A percentile compares a stretch with the other conserved stretches of the same genome.
Evolutionary conservation across 495 filamentous ascomycete genomes (phyloP).

Genomic region (Pyrenula aspistea): DNA sequence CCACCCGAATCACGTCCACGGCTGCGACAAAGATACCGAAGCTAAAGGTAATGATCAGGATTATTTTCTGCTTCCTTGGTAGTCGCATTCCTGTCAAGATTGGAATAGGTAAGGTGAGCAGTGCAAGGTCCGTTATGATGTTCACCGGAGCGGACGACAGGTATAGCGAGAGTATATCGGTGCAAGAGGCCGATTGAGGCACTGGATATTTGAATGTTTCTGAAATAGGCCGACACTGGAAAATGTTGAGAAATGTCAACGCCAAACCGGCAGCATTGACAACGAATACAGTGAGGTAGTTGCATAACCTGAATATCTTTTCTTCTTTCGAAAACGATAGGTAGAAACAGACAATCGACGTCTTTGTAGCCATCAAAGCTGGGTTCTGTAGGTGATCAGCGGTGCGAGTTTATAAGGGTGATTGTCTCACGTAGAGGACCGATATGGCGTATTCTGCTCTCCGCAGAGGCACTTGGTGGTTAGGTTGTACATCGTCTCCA

Average conservation of each 20-base stretch:
- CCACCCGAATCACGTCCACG: slow-evolving; percentile 80
- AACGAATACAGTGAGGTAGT: slow-evolving; percentile 55
- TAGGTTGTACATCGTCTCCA: slow-evolving; percentile 43
- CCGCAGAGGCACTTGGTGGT: slow-evolving; percentile 37
- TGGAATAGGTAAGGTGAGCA: slow-evolving; percentile 76
- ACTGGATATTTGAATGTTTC: slow-evolving; percentile 45
- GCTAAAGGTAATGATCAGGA: slow-evolving; percentile 69
- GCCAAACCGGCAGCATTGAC: slow-evolving; percentile 69
- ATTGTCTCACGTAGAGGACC: slow-evolving; percentile 60
- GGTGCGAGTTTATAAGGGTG: neutral
- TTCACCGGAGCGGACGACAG: slow-evolving; percentile 76
- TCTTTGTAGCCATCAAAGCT: slow-evolving; percentile 63
- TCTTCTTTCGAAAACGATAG: slow-evolving; percentile 65
- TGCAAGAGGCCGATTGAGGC: slow-evolving; percentile 39
- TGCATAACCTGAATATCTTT: slow-evolving; percentile 56
- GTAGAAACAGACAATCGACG: slow-evolving; percentile 85
- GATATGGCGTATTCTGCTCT: slow-evolving; percentile 70
- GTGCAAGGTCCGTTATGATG: slow-evolving; percentile 71
- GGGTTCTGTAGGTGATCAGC: slow-evolving; percentile 53
- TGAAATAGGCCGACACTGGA: slow-evolving; percentile 69
- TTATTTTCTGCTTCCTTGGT: slow-evolving; percentile 71
- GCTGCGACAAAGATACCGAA: slow-evolving; percentile 78
- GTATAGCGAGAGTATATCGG: slow-evolving; percentile 68
- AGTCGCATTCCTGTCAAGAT: slow-evolving; percentile 76
- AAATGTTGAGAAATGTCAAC: slow-evolving; percentile 75